Conservation (phyloP, 495 filamentous ascomycete genomes). For the Tuber aestivum region DNA sequence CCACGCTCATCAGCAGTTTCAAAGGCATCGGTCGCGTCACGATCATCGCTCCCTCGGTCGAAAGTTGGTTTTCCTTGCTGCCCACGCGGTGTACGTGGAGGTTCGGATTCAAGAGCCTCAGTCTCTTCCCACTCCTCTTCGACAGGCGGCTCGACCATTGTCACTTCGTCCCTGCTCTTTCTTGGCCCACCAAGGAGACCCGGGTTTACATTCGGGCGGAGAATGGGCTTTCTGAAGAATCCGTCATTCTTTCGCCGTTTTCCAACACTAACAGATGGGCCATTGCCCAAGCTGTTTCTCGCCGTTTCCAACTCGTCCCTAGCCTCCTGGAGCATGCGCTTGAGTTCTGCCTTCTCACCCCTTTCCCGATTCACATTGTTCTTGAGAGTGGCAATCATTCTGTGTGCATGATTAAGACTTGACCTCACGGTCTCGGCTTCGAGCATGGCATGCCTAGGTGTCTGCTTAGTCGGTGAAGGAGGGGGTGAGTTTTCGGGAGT, state of each 20-base stretch:
- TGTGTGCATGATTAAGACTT: slow-evolving; percentile 86
- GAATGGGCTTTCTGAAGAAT: slow-evolving; percentile 65
- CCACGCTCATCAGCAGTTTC: slow-evolving; percentile 81
- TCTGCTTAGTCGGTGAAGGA: slow-evolving; percentile 80
- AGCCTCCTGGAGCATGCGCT: slow-evolving; percentile 90
- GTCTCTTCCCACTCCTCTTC: slow-evolving; percentile 80
- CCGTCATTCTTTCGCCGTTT: slow-evolving; percentile 67
- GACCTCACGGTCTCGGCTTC: slow-evolving; percentile 93
- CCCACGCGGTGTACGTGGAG: slow-evolving; percentile 26
- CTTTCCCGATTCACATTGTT: slow-evolving; percentile 94
- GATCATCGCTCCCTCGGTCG: slow-evolving; percentile 44
- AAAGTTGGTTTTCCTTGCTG: slow-evolving; percentile 28
- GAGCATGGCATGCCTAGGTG: slow-evolving; percentile 78
- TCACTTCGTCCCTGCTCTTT: slow-evolving; percentile 66
- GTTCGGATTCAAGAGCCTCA: slow-evolving; percentile 35
- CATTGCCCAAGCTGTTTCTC: slow-evolving; percentile 50
- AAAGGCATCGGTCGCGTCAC: slow-evolving; percentile 59
- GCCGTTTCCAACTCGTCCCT: slow-evolving; percentile 83
- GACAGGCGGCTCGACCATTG: slow-evolving; percentile 58
- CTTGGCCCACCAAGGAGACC: slow-evolving; percentile 70
- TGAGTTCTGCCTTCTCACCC: slow-evolving; percentile 92
- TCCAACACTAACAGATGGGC: slow-evolving; percentile 48
- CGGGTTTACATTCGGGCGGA: slow-evolving; percentile 51
- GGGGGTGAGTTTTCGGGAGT: slow-evolving; percentile 90
- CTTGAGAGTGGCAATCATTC: slow-evolving; percentile 91